Percentiles rank a stretch among this genome's conserved stretches.
These are phyloP conservation scores for Diplosphaera chodatii DNA, from an alignment of 139 green algal species.

Conservation along the genomic window DNA sequence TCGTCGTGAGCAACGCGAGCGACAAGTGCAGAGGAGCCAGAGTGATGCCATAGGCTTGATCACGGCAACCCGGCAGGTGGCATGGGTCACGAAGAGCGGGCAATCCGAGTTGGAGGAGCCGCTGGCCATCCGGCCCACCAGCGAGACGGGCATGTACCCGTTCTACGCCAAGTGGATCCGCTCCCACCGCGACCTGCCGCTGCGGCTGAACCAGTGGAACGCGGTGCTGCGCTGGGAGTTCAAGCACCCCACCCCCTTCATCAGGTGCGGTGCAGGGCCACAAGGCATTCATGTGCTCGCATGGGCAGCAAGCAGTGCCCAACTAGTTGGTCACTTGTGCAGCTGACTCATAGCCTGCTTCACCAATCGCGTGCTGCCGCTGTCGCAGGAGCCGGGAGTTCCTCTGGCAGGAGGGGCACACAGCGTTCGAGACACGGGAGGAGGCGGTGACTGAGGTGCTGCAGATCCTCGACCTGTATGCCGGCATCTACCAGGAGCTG, in stretches of 20 bases:
- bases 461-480: slow-evolving; percentile 88
- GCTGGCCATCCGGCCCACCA: slow-evolving; percentile 95
- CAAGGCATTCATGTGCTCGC: too few species aligned
- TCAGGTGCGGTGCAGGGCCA: slow-evolving; percentile 70
- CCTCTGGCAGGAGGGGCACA: slow-evolving; percentile 89
- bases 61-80: too few species aligned
- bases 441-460: slow-evolving; percentile 91
- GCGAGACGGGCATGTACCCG: slow-evolving; percentile 98
- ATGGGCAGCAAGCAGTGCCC: too few species aligned
- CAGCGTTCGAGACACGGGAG: slow-evolving; percentile 74
- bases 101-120: slow-evolving; percentile 86
- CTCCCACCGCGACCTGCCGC: slow-evolving; percentile 91
- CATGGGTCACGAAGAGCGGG: slow-evolving; percentile 92
- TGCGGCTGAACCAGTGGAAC: slow-evolving; percentile 98
- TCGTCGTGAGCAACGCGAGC: too few species aligned
- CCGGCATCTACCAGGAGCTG: slow-evolving; percentile 89
- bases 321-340: too few species aligned
- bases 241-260: slow-evolving; percentile 99
- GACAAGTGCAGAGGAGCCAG: too few species aligned
- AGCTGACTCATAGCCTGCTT: too few species aligned
- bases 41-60: too few species aligned
- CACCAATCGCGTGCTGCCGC: too few species aligned
- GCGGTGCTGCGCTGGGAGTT: slow-evolving; percentile 99
- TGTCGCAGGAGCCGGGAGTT: slow-evolving; percentile 70
- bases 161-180: slow-evolving; percentile 94